Percentiles rank a stretch among this genome's conserved stretches.
Conservation (phyloP, 202 grass and related monocot species). For the Elaeis oleifera region DNA sequence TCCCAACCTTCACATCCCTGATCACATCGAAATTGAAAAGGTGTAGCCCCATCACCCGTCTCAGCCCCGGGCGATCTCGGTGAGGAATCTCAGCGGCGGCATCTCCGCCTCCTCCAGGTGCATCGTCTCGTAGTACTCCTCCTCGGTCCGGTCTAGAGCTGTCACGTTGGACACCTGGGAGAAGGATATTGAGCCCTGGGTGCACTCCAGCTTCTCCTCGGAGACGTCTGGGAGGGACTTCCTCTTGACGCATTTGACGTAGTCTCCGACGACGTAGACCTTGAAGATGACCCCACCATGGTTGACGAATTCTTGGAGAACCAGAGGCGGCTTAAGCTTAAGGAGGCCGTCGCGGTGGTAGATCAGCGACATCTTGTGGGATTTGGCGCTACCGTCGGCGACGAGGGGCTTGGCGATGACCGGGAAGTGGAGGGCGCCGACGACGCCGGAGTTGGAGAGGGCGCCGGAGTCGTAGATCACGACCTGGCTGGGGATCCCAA, state of each 20-base stretch:
- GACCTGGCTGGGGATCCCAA: conserved; percentile 15
- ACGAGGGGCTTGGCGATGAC: conserved; percentile 16
- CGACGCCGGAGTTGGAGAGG: conserved; percentile 7
- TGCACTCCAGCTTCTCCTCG: conserved; percentile 11
- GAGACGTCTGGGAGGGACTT: conserved; percentile 17
- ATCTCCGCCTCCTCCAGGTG: conserved; percentile 5
- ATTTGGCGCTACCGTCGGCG: conserved; percentile 13
- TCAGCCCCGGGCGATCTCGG: conserved; percentile 3
- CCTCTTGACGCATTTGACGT: conserved; percentile 15
- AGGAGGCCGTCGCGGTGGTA: conserved; percentile 5
- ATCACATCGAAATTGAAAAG: conserved; percentile 20
- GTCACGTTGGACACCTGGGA: conserved; percentile 13
- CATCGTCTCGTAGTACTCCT: conserved; percentile 5
- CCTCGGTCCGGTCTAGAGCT: neutral
- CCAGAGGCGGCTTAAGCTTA: conserved; percentile 11
- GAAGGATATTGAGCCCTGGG: conserved; percentile 5
- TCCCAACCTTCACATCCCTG: conserved; percentile 12
- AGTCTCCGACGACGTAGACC: conserved; percentile 11
- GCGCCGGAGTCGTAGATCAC: conserved; percentile 15
- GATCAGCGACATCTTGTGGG: conserved; percentile 16
- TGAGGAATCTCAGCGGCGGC: conserved; percentile 12
- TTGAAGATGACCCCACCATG: conserved; percentile 19
- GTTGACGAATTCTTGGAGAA: conserved; percentile 16
- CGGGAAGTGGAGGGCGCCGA: neutral
- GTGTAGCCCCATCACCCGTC: conserved; percentile 3